These are phyloP conservation scores for Russula dissimulans DNA, from an alignment of 768 basidiomycete species.

Conservation along the genomic window DNA sequence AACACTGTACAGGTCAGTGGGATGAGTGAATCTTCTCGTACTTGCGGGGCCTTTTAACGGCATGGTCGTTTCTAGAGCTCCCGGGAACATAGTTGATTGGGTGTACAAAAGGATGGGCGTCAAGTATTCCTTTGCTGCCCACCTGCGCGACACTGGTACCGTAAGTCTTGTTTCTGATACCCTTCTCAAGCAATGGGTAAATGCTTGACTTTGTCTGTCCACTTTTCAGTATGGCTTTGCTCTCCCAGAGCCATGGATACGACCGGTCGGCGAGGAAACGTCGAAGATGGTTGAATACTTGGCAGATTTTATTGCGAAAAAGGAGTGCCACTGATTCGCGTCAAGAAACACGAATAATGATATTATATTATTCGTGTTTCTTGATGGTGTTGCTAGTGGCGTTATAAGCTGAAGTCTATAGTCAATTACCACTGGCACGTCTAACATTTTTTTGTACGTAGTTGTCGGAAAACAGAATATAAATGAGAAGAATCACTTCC, in stretches of 20 bases:
- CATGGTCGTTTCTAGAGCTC: constrained; percentile 31
- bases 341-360: background rate
- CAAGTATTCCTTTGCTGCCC: constrained; percentile 55
- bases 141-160: constrained; percentile 62
- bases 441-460: background rate
- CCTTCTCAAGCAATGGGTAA: background rate
- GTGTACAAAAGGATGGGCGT: constrained; percentile 47
- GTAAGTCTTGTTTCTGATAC: constrained; percentile 30
- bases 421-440: background rate
- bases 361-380: background rate
- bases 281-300: constrained; percentile 56
- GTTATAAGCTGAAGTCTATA: no score
- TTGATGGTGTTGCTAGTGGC: background rate
- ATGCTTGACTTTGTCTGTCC: background rate
- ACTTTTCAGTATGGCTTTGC: constrained; percentile 63
- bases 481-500: no score
- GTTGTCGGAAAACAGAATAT: no score
- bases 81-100: constrained; percentile 61
- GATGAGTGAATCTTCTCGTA: constrained; percentile 2
- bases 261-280: constrained; percentile 74
- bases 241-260: constrained; percentile 60
- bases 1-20: constrained; percentile 35
- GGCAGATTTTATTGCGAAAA: constrained; percentile 50
- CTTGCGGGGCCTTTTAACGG: background rate
- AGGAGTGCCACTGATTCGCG: constrained; percentile 20